Evolutionary conservation across 2,329 filamentous ascomycete genomes (phyloP).

Genomic region (Trichoderma oligosporum): DNA sequence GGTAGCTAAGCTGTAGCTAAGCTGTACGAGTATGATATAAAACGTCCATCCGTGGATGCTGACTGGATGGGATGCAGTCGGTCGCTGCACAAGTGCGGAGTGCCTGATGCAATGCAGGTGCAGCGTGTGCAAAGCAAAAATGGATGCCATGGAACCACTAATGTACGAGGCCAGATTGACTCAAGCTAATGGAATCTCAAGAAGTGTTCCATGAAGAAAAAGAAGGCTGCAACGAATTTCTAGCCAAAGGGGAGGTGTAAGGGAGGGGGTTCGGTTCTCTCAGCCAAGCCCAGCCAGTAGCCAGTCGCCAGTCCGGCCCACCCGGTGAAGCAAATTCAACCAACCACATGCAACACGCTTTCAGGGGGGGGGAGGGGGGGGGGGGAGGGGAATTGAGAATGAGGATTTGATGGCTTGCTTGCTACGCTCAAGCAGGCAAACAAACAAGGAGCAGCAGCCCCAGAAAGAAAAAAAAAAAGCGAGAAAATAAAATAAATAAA

Average conservation of each 20-base stretch:
- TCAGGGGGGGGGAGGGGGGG: background rate
- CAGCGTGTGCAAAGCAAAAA: background rate
- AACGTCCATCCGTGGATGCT: conserved; percentile 7
- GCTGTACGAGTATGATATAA: conserved; percentile 3
- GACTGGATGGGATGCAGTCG: too few species aligned
- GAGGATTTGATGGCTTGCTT: background rate
- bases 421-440: background rate
- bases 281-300: too few species aligned
- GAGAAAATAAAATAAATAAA: too few species aligned
- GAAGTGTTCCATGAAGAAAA: conserved; percentile 20
- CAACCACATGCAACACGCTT: background rate
- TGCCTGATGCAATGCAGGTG: conserved; percentile 8
- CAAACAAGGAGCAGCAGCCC: too few species aligned
- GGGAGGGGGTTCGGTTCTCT: too few species aligned
- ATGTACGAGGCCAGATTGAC: conserved; percentile 15
- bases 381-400: too few species aligned
- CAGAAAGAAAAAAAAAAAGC: too few species aligned
- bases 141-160: conserved; percentile 14
- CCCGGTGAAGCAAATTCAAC: background rate
- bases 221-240: conserved; percentile 20
- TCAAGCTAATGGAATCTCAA: conserved; percentile 10
- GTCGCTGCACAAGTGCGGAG: conserved; percentile 2
- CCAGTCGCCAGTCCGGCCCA: background rate
- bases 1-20: background rate
- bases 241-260: background rate